Percentiles rank a stretch among this genome's conserved stretches.
Evolutionary conservation across 228 moss, liverwort and hornwort genomes (phyloP).

Genomic region (Sphagnum magellanicum): DNA sequence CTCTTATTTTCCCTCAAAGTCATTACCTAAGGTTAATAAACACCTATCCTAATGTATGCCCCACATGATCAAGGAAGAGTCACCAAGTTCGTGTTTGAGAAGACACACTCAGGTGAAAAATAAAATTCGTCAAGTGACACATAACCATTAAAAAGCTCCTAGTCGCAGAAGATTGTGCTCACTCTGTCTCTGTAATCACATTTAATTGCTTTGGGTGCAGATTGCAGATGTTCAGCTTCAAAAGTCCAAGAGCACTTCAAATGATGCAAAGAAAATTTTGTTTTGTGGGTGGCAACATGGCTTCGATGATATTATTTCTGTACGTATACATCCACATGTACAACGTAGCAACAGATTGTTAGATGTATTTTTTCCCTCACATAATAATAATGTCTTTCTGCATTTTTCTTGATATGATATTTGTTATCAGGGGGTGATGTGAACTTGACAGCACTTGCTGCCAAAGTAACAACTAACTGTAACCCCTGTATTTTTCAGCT

Average conservation of each 20-base stretch:
- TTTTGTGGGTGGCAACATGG: conserved; percentile 75
- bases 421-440: not conserved
- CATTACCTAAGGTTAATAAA: conserved; percentile 12
- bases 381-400: not conserved
- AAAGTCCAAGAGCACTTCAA: conserved; percentile 17
- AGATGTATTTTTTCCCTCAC: not conserved
- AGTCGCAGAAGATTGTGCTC: not conserved
- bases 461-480: not conserved
- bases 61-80: too few species aligned
- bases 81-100: not conserved
- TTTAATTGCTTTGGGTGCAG: conserved; percentile 8
- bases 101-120: not conserved
- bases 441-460: not conserved
- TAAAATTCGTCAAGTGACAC: not conserved
- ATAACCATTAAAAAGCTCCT: not conserved
- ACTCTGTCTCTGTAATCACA: not conserved
- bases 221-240: conserved; percentile 24
- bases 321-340: not conserved
- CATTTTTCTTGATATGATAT: not conserved
- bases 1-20: conserved; percentile 54
- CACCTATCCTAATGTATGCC: too few species aligned
- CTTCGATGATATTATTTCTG: conserved; percentile 53
- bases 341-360: not conserved
- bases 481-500: too few species aligned
- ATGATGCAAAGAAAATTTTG: conserved; percentile 61